These are phyloP conservation scores for Microcyclospora pomicola DNA, from an alignment of 2,329 filamentous ascomycete genomes.

Conservation along the genomic window DNA sequence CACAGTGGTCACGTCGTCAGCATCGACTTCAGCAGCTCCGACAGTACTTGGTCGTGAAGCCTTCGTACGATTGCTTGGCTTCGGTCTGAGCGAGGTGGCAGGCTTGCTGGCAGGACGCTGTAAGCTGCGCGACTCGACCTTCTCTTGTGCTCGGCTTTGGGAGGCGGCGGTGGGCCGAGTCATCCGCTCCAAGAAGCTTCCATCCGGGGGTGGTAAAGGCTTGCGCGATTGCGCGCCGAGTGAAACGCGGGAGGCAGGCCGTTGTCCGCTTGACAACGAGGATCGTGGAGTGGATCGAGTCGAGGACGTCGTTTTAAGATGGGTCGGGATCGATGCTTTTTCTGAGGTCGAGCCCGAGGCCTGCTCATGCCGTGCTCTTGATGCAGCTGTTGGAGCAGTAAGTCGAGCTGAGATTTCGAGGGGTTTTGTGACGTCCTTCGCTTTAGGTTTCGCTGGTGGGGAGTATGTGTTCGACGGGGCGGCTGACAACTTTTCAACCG, in stretches of 20 bases:
- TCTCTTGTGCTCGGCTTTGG: slow-evolving; percentile 53
- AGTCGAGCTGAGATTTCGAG: slow-evolving; percentile 53
- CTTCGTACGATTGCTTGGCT: neutral
- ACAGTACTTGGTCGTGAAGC: neutral
- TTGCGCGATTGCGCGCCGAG: slow-evolving; percentile 12
- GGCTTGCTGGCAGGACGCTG: slow-evolving; percentile 11
- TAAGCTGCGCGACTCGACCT: slow-evolving; percentile 31
- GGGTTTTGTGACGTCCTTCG: slow-evolving; percentile 56
- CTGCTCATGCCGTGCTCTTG: slow-evolving; percentile 44
- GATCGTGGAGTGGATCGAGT: slow-evolving; percentile 23
- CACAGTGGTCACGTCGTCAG: neutral
- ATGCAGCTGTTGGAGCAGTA: slow-evolving; percentile 56
- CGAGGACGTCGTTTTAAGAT: slow-evolving; percentile 13
- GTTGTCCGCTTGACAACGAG: slow-evolving; percentile 24
- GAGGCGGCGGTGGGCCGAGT: slow-evolving; percentile 62
- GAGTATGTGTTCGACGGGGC: slow-evolving; percentile 6
- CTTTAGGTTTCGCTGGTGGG: slow-evolving; percentile 27
- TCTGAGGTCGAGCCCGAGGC: slow-evolving; percentile 8
- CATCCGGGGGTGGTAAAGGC: slow-evolving; percentile 39
- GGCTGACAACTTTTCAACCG: slow-evolving; percentile 9
- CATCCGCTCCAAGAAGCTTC: slow-evolving; percentile 66
- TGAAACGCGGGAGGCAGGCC: slow-evolving; percentile 25
- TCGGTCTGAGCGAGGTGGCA: slow-evolving; percentile 5
- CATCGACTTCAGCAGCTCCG: slow-evolving; percentile 1
- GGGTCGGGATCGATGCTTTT: slow-evolving; percentile 16